Evolutionary conservation across 2,329 filamentous ascomycete genomes (phyloP).

Genomic region (Eutypella sp.): DNA sequence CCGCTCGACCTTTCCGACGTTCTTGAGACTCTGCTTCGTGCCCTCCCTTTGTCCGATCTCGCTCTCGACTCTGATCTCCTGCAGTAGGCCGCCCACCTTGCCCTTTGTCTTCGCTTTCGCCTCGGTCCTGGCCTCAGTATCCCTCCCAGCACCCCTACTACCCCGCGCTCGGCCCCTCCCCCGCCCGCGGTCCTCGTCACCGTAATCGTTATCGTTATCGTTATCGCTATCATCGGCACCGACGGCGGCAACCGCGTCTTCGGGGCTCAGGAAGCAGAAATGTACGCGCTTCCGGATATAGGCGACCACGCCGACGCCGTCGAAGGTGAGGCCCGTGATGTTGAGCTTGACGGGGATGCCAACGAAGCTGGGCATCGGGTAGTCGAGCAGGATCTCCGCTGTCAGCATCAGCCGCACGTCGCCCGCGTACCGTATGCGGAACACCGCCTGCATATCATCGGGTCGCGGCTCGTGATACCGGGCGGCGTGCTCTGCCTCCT

Average conservation of each 20-base stretch:
- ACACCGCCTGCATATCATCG: constrained; percentile 89
- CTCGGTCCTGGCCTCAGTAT: constrained; percentile 4
- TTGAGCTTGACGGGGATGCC: constrained; percentile 91
- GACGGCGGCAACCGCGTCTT: constrained; percentile 77
- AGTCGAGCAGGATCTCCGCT: constrained; percentile 92
- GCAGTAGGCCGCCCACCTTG: constrained; percentile 68
- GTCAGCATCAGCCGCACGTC: constrained; percentile 85
- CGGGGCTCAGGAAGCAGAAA: constrained; percentile 89
- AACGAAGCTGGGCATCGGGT: constrained; percentile 97
- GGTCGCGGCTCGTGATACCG: constrained; percentile 67
- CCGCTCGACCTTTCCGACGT: constrained; percentile 96
- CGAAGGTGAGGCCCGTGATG: constrained; percentile 91
- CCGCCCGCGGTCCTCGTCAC: constrained; percentile 33
- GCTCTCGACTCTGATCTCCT: constrained; percentile 93
- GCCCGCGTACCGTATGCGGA: constrained; percentile 83
- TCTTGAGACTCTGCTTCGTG: constrained; percentile 92
- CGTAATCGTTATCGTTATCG: constrained; percentile 11
- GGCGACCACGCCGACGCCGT: constrained; percentile 87
- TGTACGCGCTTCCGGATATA: constrained; percentile 85
- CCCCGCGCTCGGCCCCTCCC: constrained; percentile 24
- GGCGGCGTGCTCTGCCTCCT: constrained; percentile 33
- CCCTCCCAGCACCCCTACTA: constrained; percentile 15
- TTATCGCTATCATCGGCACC: constrained; percentile 40
- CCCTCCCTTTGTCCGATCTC: constrained; percentile 92
- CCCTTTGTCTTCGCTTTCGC: constrained; percentile 16